Conservation (phyloP, 192 early-diverging fungal genomes). For the Kickxella alabastrina region DNA sequence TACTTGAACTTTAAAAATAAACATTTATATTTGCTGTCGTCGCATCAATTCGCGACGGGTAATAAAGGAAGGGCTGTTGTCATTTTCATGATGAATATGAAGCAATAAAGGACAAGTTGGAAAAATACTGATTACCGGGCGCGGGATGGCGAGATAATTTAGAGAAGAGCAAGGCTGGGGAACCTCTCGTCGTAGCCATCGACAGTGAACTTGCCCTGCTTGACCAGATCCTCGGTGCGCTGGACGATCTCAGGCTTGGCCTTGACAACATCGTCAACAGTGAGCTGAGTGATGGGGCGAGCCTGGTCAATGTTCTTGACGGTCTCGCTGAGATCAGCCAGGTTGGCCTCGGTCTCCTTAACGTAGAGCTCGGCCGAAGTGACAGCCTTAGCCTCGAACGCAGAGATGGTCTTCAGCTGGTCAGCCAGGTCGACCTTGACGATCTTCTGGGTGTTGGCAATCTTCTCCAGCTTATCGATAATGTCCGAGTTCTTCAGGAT, state of each 20-base stretch:
- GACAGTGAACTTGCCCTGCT: slow-evolving; percentile 87
- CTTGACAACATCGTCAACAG: slow-evolving; percentile 88
- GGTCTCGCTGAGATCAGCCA: slow-evolving; percentile 82
- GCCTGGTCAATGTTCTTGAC: slow-evolving; percentile 90
- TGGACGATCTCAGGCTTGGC: slow-evolving; percentile 89
- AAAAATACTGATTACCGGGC: no score
- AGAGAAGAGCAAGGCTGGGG: slow-evolving; percentile 67
- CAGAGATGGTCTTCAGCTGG: slow-evolving; percentile 78
- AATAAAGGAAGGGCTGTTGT: no score
- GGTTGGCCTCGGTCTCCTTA: slow-evolving; percentile 77
- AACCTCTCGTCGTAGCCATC: slow-evolving; percentile 97
- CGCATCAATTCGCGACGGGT: no score
- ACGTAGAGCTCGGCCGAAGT: slow-evolving; percentile 75
- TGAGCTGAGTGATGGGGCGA: slow-evolving; percentile 90
- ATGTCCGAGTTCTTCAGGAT: slow-evolving; percentile 90
- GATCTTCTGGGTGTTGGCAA: slow-evolving; percentile 74
- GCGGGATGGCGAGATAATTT: no score
- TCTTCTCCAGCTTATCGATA: slow-evolving; percentile 86
- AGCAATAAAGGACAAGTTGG: no score
- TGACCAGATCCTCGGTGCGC: slow-evolving; percentile 85
- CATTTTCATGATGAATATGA: no score
- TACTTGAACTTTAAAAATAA: no score
- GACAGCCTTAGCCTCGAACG: slow-evolving; percentile 72
- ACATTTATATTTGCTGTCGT: no score
- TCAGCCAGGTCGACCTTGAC: slow-evolving; percentile 76